Conservation (phyloP, 139 green algal genomes). For the Haematococcus sp. region DNA sequence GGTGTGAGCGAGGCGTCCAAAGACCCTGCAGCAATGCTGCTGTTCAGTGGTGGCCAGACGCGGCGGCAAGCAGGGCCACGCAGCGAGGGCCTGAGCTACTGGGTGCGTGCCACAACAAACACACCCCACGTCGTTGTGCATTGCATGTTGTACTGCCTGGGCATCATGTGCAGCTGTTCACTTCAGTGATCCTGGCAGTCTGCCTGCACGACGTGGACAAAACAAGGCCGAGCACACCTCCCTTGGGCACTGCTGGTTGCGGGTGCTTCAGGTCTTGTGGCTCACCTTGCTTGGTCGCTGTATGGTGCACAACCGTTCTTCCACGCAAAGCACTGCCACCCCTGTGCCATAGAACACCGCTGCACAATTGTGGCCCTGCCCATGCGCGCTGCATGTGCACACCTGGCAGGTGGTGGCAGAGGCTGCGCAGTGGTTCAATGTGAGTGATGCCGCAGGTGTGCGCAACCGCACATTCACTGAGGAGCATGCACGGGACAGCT, state of each 20-base stretch:
- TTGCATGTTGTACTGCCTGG: neutral
- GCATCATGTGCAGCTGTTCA: neutral
- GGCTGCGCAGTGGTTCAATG: slow-evolving; percentile 64
- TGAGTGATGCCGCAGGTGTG: slow-evolving; percentile 29
- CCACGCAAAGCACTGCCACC: neutral
- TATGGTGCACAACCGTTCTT: too few species aligned
- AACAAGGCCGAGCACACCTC: neutral
- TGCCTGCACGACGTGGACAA: slow-evolving; percentile 7
- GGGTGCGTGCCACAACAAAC: slow-evolving; percentile 23
- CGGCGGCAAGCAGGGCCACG: slow-evolving; percentile 66
- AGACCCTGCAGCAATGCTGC: slow-evolving; percentile 66
- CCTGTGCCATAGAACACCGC: neutral
- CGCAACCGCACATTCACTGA: slow-evolving; percentile 56
- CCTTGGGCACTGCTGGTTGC: too few species aligned
- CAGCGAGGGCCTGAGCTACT: slow-evolving; percentile 79
- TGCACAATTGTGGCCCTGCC: too few species aligned
- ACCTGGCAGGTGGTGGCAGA: slow-evolving; percentile 51
- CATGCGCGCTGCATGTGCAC: neutral
- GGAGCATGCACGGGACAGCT: slow-evolving; percentile 85
- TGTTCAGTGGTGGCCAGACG: slow-evolving; percentile 74
- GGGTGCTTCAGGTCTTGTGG: too few species aligned
- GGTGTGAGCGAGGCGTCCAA: slow-evolving; percentile 67
- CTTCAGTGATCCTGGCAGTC: slow-evolving; percentile 2
- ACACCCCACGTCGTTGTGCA: neutral
- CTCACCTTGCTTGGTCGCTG: too few species aligned